Base-by-base conservation (phyloP, 805 yeast species). In the Wickerhamomyces alni region DNA sequence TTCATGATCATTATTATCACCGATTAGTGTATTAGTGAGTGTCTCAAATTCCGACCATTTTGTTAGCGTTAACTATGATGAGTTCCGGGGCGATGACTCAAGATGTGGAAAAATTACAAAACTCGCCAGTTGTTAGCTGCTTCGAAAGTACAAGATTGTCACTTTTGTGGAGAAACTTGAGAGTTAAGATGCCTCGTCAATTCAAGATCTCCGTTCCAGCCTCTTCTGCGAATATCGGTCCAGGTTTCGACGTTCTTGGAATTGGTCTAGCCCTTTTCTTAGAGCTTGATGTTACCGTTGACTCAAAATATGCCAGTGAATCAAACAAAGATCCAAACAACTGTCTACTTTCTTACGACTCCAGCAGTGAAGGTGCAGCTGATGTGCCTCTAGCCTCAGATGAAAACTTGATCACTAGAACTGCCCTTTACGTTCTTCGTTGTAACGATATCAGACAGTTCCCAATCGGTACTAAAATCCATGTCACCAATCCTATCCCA, bases 201-300 rank as follows among this genome's bases (percentile, higher is more conserved):
- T 82, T 82, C 61, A 61, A 59, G 33, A 74, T 87, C 50, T 77
- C 75, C 39, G 93, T 91, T 15, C 99, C 99, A 4, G 96, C 98
- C 7, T 89, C 98, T 5, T 85, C 95, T 36, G 99, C 99, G 55
- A 93, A 93, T 55, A 91, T 93, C 38, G 99, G 99, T 8, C 99
- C 99, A 9, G 99, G 99, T 1, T 93, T 91, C 57, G 99, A 93
- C 62, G 99, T 93, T 7, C 67, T 93, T 37, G 99, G 99, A 18
- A 82, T 93, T 30, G 96, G 96, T 34, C 71, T 93, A 48, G 74
- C 83, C 45, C 66, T 88, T 36, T 87, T 67, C 55, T 68, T 93
- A 41, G 83, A 81, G 38, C 69, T 93, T 41, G 67, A 70, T 4
- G 96, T 88, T 24, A 62, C 67, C 9, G 67, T 86, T 31, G 93